Evolutionary conservation across 495 filamentous ascomycete species (phyloP), one percentile per base, ranked within the genome.

Genomic region (Tetracladium marchalianum): DNA sequence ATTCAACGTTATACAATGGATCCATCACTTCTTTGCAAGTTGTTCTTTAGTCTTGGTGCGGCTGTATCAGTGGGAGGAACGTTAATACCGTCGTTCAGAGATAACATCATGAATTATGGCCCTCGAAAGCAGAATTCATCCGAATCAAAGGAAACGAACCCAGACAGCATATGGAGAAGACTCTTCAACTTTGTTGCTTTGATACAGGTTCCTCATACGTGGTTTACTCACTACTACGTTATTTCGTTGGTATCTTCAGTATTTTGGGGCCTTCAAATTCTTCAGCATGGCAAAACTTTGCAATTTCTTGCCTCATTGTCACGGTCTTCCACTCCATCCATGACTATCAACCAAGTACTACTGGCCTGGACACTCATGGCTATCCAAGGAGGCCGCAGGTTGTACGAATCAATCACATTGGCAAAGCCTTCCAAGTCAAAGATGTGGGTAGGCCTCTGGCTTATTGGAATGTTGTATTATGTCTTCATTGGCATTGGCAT

Each of bases 181-280:
- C 5, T 52, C 0, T 31, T 52, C 5, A 22, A 53, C 7, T 43
- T 22, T 13, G 7, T 52, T 39, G 50, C 40, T 27, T 50, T 45
- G 12, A 35, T 54, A 24, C 70, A 68, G 57, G 84, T 97, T 10
- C 89, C 93, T 3, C 92, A 96, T 61, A 67, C 72, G 42, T 98
- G 81, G 72, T 98, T 98, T 65, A 72, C 66, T 7, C 82, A 89
- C 46, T 98, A 95, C 64, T 98, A 98, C 57, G 57, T 86, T 31
- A 58, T 77, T 16, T 93, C 84, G 0, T 53, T 90, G 1, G 53
- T 67, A 5, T 82, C 79, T 35, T 90, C 82, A 1, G 44, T 81
- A 3, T 86, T 95, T 62, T 96, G 92, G 90, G 71, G 67, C 0
- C 36, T 57, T 33, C 86, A 95, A 60, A 71, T 87, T n/a, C 51